Conservation (phyloP, 2,329 filamentous ascomycete genomes). For the Aspergillus costaricaensis region DNA sequence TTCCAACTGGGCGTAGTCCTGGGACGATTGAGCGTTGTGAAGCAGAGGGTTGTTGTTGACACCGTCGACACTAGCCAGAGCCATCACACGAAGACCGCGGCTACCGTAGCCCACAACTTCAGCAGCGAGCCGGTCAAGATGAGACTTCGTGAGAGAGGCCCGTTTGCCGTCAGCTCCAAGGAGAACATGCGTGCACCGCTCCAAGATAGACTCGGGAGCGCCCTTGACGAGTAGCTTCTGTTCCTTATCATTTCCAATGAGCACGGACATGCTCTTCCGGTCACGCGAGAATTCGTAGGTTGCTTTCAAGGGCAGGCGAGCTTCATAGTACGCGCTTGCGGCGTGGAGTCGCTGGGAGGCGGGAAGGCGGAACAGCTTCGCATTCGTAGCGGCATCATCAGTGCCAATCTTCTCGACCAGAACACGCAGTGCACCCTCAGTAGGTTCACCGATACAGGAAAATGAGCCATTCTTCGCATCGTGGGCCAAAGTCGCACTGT, state of each 20-base stretch:
- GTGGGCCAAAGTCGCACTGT: conserved; percentile 80
- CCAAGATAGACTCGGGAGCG: conserved; percentile 90
- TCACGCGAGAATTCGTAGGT: conserved; percentile 98
- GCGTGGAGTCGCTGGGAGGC: conserved; percentile 70
- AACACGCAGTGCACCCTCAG: conserved; percentile 87
- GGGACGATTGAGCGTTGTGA: conserved; percentile 73
- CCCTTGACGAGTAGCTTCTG: conserved; percentile 93
- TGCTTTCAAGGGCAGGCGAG: conserved; percentile 70
- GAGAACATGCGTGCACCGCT: conserved; percentile 82
- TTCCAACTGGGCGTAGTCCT: conserved; percentile 83
- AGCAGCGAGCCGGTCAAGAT: conserved; percentile 69
- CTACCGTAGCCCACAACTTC: conserved; percentile 91
- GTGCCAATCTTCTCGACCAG: conserved; percentile 94
- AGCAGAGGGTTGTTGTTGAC: conserved; percentile 70
- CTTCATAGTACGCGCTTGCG: conserved; percentile 82
- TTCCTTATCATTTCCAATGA: conserved; percentile 69
- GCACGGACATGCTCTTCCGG: conserved; percentile 98
- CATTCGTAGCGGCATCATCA: conserved; percentile 63
- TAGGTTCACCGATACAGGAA: conserved; percentile 87
- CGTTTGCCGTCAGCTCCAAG: conserved; percentile 77
- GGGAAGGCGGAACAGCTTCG: conserved; percentile 50
- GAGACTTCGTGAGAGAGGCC: conserved; percentile 69
- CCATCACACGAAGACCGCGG: conserved; percentile 89
- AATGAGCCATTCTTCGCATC: conserved; percentile 74
- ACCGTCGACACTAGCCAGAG: conserved; percentile 80